Conservation (phyloP, 1,284 basidiomycete genomes). For the Cystobasidium pallidum region DNA sequence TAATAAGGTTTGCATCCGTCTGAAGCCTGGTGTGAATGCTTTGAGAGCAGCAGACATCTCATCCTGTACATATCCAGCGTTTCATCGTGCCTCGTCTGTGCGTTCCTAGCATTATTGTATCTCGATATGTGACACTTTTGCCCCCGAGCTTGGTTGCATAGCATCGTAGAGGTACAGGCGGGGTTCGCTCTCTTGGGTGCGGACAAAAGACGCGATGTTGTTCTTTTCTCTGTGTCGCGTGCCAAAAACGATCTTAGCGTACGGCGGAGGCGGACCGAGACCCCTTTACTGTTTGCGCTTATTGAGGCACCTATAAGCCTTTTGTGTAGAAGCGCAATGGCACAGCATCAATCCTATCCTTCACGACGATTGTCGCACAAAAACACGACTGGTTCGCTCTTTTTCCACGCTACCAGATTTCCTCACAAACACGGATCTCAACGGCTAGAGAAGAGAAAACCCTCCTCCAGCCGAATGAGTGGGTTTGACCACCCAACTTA, state of each 20-base stretch:
- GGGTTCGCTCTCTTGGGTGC: conserved; percentile 7
- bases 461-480: conserved; percentile 18
- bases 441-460: conserved; percentile 24
- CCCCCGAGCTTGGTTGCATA: conserved; percentile 14
- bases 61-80: too few species aligned
- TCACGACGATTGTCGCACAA: conserved; percentile 13
- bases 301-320: conserved; percentile 15
- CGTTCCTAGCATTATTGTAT: conserved; percentile 17
- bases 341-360: conserved; percentile 19
- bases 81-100: conserved; percentile 9
- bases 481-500: conserved; percentile 11
- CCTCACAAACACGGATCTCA: conserved; percentile 16
- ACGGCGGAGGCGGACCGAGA: conserved; percentile 12
- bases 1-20: too few species aligned
- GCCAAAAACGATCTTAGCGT: conserved; percentile 20
- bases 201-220: conserved; percentile 8
- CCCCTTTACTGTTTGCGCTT: conserved; percentile 22
- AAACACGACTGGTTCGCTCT: conserved; percentile 18
- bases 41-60: too few species aligned
- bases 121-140: conserved; percentile 20
- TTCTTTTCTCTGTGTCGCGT: conserved; percentile 12
- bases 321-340: conserved; percentile 19
- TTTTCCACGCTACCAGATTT: conserved; percentile 10
- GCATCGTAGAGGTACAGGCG: conserved; percentile 14
- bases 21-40: too few species aligned